phyloP scores from a whole-genome alignment of 805 yeast species.

The Metschnikowia noctiluminum region DNA sequence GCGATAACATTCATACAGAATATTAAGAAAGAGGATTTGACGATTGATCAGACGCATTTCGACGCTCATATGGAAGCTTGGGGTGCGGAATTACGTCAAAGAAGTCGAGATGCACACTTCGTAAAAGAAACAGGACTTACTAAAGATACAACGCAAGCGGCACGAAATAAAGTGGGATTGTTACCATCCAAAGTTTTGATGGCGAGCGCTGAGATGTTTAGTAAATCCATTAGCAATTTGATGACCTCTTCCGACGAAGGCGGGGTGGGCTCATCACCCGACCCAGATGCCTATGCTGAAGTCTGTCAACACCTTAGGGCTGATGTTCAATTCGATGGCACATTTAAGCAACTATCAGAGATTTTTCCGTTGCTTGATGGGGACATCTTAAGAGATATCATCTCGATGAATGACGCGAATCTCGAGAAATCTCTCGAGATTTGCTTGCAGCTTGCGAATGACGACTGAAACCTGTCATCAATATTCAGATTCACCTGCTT shows the following conservation, averaged over 20 bases:
- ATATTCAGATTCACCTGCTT: no score
- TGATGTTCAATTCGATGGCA: conserved; percentile 16
- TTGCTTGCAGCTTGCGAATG: conserved; percentile 33
- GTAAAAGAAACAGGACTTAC: not conserved
- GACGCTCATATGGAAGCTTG: conserved; percentile 52
- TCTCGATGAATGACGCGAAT: conserved; percentile 60
- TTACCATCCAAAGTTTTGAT: conserved; percentile 38
- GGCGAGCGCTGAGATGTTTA: conserved; percentile 49
- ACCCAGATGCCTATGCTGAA: not conserved
- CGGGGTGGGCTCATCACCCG: not conserved
- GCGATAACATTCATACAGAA: conserved; percentile 78
- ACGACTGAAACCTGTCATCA: not conserved
- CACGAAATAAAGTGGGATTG: conserved; percentile 7
- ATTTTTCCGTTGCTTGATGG: conserved; percentile 77
- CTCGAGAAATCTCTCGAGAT: conserved; percentile 75
- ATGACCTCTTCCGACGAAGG: conserved; percentile 36
- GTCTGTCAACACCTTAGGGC: no score
- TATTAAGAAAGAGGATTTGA: conserved; percentile 53
- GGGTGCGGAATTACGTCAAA: conserved; percentile 32
- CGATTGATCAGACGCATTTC: conserved; percentile 59
- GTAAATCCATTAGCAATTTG: conserved; percentile 45
- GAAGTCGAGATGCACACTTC: not conserved
- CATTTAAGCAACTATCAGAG: conserved; percentile 49
- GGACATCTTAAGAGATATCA: conserved; percentile 66
- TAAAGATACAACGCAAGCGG: conserved; percentile 3